Base-by-base conservation (phyloP, 371 early-diverging fungal genomes). In the Haplosporangium sp. region DNA sequence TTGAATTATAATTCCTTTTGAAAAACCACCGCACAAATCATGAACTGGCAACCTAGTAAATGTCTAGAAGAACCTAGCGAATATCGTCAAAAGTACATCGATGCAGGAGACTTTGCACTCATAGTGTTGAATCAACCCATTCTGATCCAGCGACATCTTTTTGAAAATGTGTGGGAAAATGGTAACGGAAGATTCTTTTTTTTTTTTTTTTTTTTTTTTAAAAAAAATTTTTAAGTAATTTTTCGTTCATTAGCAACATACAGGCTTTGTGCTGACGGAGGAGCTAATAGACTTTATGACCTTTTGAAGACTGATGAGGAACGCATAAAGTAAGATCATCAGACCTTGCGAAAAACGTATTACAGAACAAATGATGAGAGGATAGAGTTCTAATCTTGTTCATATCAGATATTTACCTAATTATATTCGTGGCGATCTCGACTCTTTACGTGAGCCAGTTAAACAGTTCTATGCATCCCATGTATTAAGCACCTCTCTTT, bases 241-340 rank as follows among this genome's bases (percentile, higher is more conserved):
- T 20, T 44, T 50, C 1, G 7, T 19, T 8, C 13, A 42, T 17
- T 61, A 90, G 97, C 96, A 6, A 69, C 85, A 1, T 81, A 90
- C 59, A 84, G 87, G 4, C 84, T 96, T 37, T 95, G 96, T 68
- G 95, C 96, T 6, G 98, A 97, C 74, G 98, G 97, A 11, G 98
- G 96, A 7, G 92, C 94, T 35, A 98, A 98, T 83, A 87, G 94
- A 40, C 85, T 98, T 34, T 94, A 91, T 67, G 93, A 94, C 66
- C 71, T 86, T 1, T 88, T 94, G 37, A 78, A 74, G 27, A 73
- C 84, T 20, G 88, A 90, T 9, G 81, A 74, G 40, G 74, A 85
- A 57, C 81, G 89, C 42, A 83, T 65, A 60, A 68, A 77, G 89
- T 89, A 86, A 45, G 45, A 45, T 27, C 27, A 27, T 27, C 27